Evolutionary conservation across 257 asterid genomes (phyloP).

Genomic region (Solanum tarapatanum): DNA sequence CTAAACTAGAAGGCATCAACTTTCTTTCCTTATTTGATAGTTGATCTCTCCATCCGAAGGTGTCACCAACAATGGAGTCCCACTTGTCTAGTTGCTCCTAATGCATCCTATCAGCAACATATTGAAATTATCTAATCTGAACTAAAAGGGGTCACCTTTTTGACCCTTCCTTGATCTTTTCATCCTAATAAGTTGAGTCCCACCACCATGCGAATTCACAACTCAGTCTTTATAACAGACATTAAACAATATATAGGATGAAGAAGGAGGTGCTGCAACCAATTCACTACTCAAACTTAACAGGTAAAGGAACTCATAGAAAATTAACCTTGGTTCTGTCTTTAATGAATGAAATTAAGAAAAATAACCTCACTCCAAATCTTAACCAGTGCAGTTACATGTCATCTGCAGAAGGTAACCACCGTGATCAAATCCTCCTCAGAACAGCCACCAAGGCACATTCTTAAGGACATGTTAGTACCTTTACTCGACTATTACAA

Average conservation of each 20-base stretch:
- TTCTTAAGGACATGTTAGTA: background rate
- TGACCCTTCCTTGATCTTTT: background rate
- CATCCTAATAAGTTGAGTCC: background rate
- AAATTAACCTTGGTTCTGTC: background rate
- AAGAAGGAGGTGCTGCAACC: background rate
- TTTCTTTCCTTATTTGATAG: background rate
- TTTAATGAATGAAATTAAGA: background rate
- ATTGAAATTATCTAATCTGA: background rate
- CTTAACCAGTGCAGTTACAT: background rate
- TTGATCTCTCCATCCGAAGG: background rate
- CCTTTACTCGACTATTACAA: background rate
- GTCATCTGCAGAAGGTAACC: background rate
- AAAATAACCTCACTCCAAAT: background rate
- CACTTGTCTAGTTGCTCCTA: background rate
- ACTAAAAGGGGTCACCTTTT: background rate
- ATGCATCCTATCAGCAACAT: background rate
- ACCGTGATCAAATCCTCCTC: background rate
- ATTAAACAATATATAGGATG: background rate
- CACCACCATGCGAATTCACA: background rate
- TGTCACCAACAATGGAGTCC: background rate
- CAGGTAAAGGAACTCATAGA: background rate
- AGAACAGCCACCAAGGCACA: background rate
- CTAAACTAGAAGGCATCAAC: background rate
- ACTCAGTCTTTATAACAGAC: background rate
- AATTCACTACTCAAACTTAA: background rate